Evolutionary conservation across 2,329 filamentous ascomycete species (phyloP).

Genomic region (Fusarium sp.): DNA sequence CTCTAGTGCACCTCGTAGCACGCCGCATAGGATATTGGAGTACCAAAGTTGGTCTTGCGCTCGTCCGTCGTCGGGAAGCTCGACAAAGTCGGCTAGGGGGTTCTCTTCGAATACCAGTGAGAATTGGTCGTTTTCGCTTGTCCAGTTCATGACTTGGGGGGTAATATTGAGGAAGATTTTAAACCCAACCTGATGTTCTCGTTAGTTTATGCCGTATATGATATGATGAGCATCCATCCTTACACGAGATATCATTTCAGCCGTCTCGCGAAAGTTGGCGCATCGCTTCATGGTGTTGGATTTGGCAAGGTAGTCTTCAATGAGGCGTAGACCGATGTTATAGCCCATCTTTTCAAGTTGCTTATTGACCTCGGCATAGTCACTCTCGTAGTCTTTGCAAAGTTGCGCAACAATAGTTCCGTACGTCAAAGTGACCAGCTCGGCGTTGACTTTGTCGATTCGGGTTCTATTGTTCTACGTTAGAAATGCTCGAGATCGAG

Average conservation of each 20-base stretch:
- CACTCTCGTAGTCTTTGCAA: constrained; percentile 93
- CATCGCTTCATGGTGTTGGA: constrained; percentile 89
- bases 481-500: constrained; percentile 8
- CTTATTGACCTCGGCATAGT: constrained; percentile 96
- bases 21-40: constrained; percentile 95
- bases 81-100: constrained; percentile 95
- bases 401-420: constrained; percentile 96
- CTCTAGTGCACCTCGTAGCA: constrained; percentile 88
- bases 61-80: constrained; percentile 92
- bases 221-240: not conserved
- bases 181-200: constrained; percentile 80
- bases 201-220: constrained; percentile 26
- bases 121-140: constrained; percentile 94
- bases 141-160: constrained; percentile 94
- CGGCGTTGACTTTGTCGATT: constrained; percentile 97
- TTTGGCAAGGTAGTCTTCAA: constrained; percentile 97
- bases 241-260: constrained; percentile 95
- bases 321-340: constrained; percentile 94
- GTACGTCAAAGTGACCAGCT: constrained; percentile 96
- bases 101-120: constrained; percentile 97
- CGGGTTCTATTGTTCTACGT: constrained; percentile 70
- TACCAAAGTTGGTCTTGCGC: constrained; percentile 99
- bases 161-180: constrained; percentile 99
- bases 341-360: constrained; percentile 99
- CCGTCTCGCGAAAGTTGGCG: constrained; percentile 92